phyloP scores from a whole-genome alignment of 2,329 filamentous ascomycete species.

The Sarocladium kiliense region DNA sequence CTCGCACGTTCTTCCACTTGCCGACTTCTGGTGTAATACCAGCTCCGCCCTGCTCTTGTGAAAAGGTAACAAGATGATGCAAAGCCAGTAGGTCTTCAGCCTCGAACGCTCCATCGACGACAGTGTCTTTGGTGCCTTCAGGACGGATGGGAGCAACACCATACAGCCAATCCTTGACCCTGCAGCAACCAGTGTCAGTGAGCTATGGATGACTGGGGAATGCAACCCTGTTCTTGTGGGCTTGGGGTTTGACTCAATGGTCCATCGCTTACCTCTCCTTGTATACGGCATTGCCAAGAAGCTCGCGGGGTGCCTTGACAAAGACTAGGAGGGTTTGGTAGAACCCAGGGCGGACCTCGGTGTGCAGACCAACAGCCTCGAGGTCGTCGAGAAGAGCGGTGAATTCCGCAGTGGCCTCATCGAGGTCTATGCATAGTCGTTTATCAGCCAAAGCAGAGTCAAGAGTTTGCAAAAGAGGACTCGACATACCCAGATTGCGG shows the following conservation, averaged over 20 bases:
- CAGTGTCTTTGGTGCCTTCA: constrained; percentile 44
- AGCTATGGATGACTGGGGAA: not conserved
- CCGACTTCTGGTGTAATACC: constrained; percentile 54
- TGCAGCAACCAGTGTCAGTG: constrained; percentile 22
- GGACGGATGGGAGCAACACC: constrained; percentile 63
- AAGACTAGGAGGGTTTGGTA: constrained; percentile 65
- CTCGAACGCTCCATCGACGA: constrained; percentile 47
- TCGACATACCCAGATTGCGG: constrained; percentile 24
- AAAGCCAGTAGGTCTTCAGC: constrained; percentile 67
- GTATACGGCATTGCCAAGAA: constrained; percentile 61
- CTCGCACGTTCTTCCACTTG: constrained; percentile 55
- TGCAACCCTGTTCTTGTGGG: not conserved
- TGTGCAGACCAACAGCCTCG: constrained; percentile 58
- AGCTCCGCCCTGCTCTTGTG: constrained; percentile 54
- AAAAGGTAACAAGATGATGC: constrained; percentile 60
- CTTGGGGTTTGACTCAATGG: too few species aligned
- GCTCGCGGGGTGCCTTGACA: constrained; percentile 55
- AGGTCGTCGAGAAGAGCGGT: constrained; percentile 51
- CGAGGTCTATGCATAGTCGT: constrained; percentile 22
- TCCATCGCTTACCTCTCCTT: constrained; percentile 55
- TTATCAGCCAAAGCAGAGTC: not conserved
- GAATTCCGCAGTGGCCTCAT: constrained; percentile 28
- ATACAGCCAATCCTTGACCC: constrained; percentile 71
- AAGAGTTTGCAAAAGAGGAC: too few species aligned
- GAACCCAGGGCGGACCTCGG: constrained; percentile 66